phyloP scores from a whole-genome alignment of 1,139 yeast species.

The Debaryomyces sp. region DNA sequence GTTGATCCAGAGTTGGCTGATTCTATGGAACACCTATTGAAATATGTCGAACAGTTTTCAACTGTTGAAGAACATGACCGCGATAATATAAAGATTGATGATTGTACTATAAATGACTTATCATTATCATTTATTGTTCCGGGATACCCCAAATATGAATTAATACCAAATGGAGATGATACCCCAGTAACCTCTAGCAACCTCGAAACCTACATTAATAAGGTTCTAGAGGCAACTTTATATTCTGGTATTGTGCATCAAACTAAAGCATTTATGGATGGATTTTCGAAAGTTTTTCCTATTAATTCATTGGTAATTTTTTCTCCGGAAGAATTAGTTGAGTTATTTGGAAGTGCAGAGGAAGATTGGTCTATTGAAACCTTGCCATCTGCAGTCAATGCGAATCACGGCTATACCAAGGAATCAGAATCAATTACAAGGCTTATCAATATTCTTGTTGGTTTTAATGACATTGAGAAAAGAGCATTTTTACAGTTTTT shows the following conservation, averaged over 20 bases:
- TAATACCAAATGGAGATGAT: slow-evolving; percentile 58
- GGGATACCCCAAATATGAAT: slow-evolving; percentile 66
- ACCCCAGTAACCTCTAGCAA: slow-evolving; percentile 54
- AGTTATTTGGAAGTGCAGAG: slow-evolving; percentile 63
- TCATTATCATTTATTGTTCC: slow-evolving; percentile 73
- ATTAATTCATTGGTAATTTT: slow-evolving; percentile 71
- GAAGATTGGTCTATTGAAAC: slow-evolving; percentile 88
- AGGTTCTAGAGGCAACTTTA: slow-evolving; percentile 63
- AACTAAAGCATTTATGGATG: slow-evolving; percentile 69
- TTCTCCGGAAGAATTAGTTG: slow-evolving; percentile 70
- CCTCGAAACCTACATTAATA: slow-evolving; percentile 57
- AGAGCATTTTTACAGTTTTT: slow-evolving; percentile 81
- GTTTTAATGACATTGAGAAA: slow-evolving; percentile 55
- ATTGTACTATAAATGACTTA: slow-evolving; percentile 52
- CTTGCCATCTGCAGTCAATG: slow-evolving; percentile 62
- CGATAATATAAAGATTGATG: slow-evolving; percentile 37
- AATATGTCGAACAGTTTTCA: slow-evolving; percentile 39
- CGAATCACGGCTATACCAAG: slow-evolving; percentile 87
- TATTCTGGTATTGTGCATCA: slow-evolving; percentile 68
- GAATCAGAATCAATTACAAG: slow-evolving; percentile 67
- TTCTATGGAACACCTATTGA: slow-evolving; percentile 57
- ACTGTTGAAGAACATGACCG: slow-evolving; percentile 19
- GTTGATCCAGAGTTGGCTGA: slow-evolving; percentile 67
- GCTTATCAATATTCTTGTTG: slow-evolving; percentile 60
- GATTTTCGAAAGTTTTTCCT: slow-evolving; percentile 86